Evolutionary conservation across 805 yeast species (phyloP).

Genomic region (Kodamaea restingae): DNA sequence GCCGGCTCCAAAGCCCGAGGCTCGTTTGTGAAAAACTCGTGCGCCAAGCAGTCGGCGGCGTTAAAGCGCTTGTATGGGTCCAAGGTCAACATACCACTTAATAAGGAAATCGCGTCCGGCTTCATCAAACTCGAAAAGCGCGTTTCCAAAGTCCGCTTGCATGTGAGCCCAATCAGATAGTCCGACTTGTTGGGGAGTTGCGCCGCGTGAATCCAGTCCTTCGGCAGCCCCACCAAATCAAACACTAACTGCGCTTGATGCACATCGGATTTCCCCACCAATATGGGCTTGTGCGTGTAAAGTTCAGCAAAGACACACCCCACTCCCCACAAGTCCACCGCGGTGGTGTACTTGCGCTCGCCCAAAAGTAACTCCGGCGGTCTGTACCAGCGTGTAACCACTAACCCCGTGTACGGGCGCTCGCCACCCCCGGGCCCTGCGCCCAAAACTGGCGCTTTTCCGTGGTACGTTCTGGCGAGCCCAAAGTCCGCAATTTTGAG

Average conservation of each 20-base stretch:
- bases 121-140: conserved; percentile 44
- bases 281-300: conserved; percentile 73
- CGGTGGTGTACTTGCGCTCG: conserved; percentile 81
- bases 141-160: conserved; percentile 44
- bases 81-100: conserved; percentile 58
- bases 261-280: conserved; percentile 79
- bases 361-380: conserved; percentile 93
- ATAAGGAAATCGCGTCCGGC: conserved; percentile 49
- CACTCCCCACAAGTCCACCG: conserved; percentile 96
- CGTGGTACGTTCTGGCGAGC: conserved; percentile 72
- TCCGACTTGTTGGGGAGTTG: conserved; percentile 54
- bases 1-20: conserved; percentile 60
- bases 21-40: conserved; percentile 59
- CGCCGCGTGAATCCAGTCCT: conserved; percentile 58
- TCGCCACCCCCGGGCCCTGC: conserved; percentile 59
- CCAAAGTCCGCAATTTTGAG: conserved; percentile 96
- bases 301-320: conserved; percentile 96
- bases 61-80: conserved; percentile 74
- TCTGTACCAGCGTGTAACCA: conserved; percentile 96
- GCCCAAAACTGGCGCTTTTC: conserved; percentile 51
- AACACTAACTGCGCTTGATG: conserved; percentile 86
- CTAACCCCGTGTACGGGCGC: conserved; percentile 55
- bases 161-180: conserved; percentile 42
- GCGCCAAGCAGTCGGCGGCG: conserved; percentile 72
- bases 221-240: conserved; percentile 78